Evolutionary conservation across 2,329 filamentous ascomycete genomes (phyloP), one percentile per base, ranked within the genome.

Genomic region (Ascomycota sp.): DNA sequence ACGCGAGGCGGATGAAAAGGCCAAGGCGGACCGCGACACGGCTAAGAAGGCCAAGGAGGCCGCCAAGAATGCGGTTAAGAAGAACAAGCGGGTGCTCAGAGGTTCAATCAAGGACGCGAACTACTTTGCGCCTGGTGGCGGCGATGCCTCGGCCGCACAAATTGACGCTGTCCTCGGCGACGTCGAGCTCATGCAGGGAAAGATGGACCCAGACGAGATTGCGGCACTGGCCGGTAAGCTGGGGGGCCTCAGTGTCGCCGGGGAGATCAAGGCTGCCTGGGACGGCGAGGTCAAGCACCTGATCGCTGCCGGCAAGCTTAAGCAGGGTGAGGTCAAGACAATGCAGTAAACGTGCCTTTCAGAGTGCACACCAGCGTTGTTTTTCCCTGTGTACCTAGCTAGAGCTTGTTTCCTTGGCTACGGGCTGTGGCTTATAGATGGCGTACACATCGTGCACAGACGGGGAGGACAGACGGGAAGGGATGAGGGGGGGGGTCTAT

Each of bases 11-110:
- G 89, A 93, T 53, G 80, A 78, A 42, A 66, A 75, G 25, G 81
- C 83, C 39, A 95, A 95, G 67, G 68, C 65, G 5, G 74, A 82
- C 33, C 79, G 78, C 42, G 83, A 86, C 42, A 68, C 77, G 38
- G 61, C 61, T 46, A 98, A 95, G 72, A 98, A 98, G 69, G 76
- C 79, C 36, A 98, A 95, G 65, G 89, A 98, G 58, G 86, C 86
- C 2, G 89, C 89, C 34, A 98, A 98, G 74, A 94, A 83, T 48
- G 89, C 89, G 10, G 78, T 89, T 46, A 98, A 98, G 78, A 98
- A 98, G 79, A 98, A 98, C 71, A 94, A 94, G 71, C 82, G 89
- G 64, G 78, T 95, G 28, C 74, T 98, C 44, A 83, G 91, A 56
- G 75, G 72, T 37, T 83, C 80, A 40, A 79, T 86, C 57, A 98